Conservation (phyloP, 2,329 filamentous ascomycete species). For the Fusarium lyarnte region DNA sequence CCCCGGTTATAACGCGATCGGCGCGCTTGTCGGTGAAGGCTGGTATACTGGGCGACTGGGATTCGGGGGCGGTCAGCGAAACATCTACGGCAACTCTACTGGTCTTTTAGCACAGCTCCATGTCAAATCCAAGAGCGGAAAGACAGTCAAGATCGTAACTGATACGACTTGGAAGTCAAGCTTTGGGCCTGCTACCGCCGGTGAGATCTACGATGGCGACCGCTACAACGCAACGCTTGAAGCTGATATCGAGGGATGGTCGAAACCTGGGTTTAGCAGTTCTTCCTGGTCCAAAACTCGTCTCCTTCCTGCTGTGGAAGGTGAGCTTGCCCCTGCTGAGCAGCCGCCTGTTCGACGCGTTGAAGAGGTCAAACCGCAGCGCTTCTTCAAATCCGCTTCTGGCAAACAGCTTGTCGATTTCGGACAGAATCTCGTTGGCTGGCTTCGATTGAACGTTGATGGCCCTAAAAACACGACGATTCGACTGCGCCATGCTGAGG, state of each 20-base stretch:
- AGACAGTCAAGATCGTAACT: slow-evolving; percentile 42
- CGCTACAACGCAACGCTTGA: slow-evolving; percentile 56
- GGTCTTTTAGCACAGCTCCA: slow-evolving; percentile 51
- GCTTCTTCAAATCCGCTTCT: slow-evolving; percentile 50
- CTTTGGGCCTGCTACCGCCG: slow-evolving; percentile 44
- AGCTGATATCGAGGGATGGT: slow-evolving; percentile 40
- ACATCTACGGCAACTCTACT: slow-evolving; percentile 51
- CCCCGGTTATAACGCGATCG: slow-evolving; percentile 50
- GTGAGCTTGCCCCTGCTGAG: slow-evolving; percentile 46
- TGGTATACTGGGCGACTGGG: slow-evolving; percentile 56
- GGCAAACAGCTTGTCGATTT: slow-evolving; percentile 63
- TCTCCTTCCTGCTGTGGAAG: background rate
- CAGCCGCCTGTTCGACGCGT: slow-evolving; percentile 53
- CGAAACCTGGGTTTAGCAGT: slow-evolving; percentile 49
- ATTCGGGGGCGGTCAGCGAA: slow-evolving; percentile 20
- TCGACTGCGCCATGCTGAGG: slow-evolving; percentile 62
- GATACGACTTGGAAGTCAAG: slow-evolving; percentile 51
- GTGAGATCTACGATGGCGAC: slow-evolving; percentile 63
- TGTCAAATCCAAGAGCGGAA: slow-evolving; percentile 48
- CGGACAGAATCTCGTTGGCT: slow-evolving; percentile 67
- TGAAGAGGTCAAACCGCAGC: slow-evolving; percentile 44
- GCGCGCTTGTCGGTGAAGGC: slow-evolving; percentile 57
- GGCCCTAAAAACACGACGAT: slow-evolving; percentile 54
- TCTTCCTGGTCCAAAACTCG: slow-evolving; percentile 48
- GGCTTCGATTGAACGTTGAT: slow-evolving; percentile 52